Base-by-base conservation (phyloP, 139 green algal genomes). In the Pseudopediastrum boryanum region DNA sequence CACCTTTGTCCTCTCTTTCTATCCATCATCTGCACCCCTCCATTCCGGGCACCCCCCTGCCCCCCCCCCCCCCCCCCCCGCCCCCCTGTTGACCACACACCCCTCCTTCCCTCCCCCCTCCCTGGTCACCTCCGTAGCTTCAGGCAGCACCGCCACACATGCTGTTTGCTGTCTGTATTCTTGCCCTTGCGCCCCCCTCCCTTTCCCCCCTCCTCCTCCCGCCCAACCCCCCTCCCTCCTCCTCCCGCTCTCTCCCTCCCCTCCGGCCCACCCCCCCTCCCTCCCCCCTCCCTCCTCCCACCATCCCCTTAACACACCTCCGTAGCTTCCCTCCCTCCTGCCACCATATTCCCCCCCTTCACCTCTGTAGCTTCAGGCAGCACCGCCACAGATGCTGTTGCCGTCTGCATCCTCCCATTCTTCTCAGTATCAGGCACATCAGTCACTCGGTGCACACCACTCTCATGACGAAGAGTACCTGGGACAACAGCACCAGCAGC, bases 401-500 rank as follows among this genome's bases (percentile, higher is more conserved):
- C 96, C 2, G 96, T 99, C 84, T 99, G 96, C 54, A 98, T 81
- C 1, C 94, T 85, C 0, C 96, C 96, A 27, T 83, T 66, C 2
- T 83, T 89, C 71, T 99, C 96, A 8, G 95, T 99, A 1, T 79
- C 86, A 0, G 96, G 96, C 31, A 99, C 96, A 1, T 94, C 87
- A 87, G 99, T 88, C 50, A 98, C 96, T 6, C 96, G 84, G 79
- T 99, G 96, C 56, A 98, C 93, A 4, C 96, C 96, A 27, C 83
- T 88, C 87, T 99, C 96, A 43, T 80, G 94, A 75, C 95, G 94
- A 52, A 99, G 71, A 9, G 68, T 56, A 2, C 84, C 66, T 39
- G 68, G 12, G n/a, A 25, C 29, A 67, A 50, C 38, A 82, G 27
- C 31, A 68, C 75, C 86, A 43, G 70, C 46, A 12, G 46, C 13